Conservation (phyloP, 495 filamentous ascomycete species). For the Astrothelium macrocarpum region DNA sequence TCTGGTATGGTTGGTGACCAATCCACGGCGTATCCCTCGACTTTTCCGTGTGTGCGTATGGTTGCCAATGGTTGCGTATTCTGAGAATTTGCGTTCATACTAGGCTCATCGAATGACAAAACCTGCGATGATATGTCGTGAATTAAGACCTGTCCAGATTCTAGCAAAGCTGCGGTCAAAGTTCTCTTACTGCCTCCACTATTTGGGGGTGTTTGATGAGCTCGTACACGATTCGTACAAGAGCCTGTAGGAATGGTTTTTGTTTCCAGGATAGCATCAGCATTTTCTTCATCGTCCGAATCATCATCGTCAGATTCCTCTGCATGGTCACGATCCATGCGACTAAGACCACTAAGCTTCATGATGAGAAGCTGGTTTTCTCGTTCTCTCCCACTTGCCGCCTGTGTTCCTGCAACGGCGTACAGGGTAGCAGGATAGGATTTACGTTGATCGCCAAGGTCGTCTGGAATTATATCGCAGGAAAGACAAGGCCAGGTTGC, state of each 20-base stretch:
- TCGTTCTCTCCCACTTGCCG: conserved; percentile 57
- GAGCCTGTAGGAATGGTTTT: conserved; percentile 74
- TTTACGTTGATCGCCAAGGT: conserved; percentile 80
- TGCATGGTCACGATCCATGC: conserved; percentile 63
- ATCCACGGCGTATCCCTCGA: conserved; percentile 86
- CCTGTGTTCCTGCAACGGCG: conserved; percentile 88
- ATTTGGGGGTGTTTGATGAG: conserved; percentile 61
- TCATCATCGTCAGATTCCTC: conserved; percentile 61
- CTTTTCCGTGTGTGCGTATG: conserved; percentile 74
- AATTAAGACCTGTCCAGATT: conserved; percentile 78
- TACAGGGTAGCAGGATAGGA: conserved; percentile 90
- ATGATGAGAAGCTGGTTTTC: conserved; percentile 93
- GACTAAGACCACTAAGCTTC: conserved; percentile 83
- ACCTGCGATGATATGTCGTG: conserved; percentile 88
- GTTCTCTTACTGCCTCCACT: conserved; percentile 53
- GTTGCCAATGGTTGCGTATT: conserved; percentile 79
- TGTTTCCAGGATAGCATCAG: conserved; percentile 90
- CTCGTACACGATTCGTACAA: conserved; percentile 86
- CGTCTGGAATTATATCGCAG: conserved; percentile 83
- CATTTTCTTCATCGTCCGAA: conserved; percentile 61
- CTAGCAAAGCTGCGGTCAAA: conserved; percentile 82
- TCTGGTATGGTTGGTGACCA: conserved; percentile 72
- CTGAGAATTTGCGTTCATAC: conserved; percentile 64
- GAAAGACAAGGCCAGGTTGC: conserved; percentile 94
- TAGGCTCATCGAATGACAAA: conserved; percentile 76